A percentile compares a stretch with the other conserved stretches of the same genome.
These are phyloP conservation scores for Geranomyces variabilis DNA, from an alignment of 192 early-diverging fungal species.

Conservation along the genomic window DNA sequence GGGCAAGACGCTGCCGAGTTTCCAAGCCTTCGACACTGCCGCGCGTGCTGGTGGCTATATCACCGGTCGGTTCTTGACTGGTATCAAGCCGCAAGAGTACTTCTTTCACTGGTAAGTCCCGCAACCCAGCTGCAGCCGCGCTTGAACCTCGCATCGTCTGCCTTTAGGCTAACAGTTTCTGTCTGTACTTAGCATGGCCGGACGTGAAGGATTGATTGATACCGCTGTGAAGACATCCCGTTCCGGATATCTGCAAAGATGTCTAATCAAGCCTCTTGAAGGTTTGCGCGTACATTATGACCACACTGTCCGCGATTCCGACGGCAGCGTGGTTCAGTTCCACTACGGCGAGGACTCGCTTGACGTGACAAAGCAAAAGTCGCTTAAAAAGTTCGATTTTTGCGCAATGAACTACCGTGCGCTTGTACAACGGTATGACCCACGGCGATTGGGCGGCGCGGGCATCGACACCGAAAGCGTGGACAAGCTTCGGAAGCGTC, in stretches of 20 bases:
- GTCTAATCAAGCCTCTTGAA: constrained; percentile 99
- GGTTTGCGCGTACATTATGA: constrained; percentile 95
- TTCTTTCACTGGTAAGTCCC: constrained; percentile 53
- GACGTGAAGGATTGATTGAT: constrained; percentile 99
- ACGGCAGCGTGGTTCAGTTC: constrained; percentile 97
- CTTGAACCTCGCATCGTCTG: too few relatives aligned
- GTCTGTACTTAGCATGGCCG: constrained; percentile 79
- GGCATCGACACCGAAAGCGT: constrained; percentile 76
- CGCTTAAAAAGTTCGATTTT: constrained; percentile 89
- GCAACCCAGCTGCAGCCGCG: too few relatives aligned
- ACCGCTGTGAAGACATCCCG: constrained; percentile 99
- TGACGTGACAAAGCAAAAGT: constrained; percentile 93
- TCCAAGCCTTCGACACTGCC: constrained; percentile 85
- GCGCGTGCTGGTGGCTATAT: constrained; percentile 97
- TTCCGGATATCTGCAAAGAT: constrained; percentile 98
- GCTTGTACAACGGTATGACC: constrained; percentile 79
- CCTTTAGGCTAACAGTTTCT: constrained; percentile 9
- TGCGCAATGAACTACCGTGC: constrained; percentile 88
- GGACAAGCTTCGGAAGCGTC: constrained; percentile 74
- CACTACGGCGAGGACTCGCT: constrained; percentile 98
- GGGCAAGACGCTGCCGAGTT: constrained; percentile 94
- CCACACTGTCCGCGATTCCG: constrained; percentile 92
- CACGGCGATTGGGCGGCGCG: constrained; percentile 59
- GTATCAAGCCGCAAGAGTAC: constrained; percentile 89
- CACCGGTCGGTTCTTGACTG: constrained; percentile 96